A percentile compares a stretch with the other conserved stretches of the same genome.
Conservation (phyloP, 1,284 basidiomycete species). For the Vanrija humicola region DNA sequence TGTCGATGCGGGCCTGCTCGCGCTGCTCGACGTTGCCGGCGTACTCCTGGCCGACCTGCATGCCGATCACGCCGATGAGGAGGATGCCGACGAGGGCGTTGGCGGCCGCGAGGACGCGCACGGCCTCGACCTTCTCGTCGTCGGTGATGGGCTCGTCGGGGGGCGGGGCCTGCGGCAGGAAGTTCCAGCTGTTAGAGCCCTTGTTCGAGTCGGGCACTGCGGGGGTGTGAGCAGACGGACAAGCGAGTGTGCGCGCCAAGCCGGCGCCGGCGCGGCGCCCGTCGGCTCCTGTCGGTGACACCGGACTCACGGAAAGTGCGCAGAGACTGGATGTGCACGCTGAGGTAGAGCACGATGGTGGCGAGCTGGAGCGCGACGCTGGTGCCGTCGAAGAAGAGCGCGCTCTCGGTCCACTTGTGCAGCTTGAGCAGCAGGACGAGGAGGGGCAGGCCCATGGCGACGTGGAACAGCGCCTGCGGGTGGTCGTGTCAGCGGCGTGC, state of each 20-base stretch:
- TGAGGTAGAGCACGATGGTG: constrained; percentile 68
- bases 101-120: constrained; percentile 73
- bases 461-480: constrained; percentile 71
- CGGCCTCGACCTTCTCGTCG: constrained; percentile 66
- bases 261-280: not conserved
- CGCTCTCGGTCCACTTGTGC: constrained; percentile 79
- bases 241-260: not conserved
- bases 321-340: constrained; percentile 70
- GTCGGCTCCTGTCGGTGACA: not conserved
- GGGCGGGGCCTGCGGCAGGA: constrained; percentile 52
- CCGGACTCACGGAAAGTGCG: constrained; percentile 55
- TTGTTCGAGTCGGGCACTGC: constrained; percentile 38
- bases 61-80: constrained; percentile 46
- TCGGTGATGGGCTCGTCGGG: constrained; percentile 57
- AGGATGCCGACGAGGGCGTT: constrained; percentile 76
- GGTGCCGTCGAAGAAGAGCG: constrained; percentile 85
- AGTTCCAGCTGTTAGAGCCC: constrained; percentile 36
- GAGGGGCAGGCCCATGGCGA: constrained; percentile 69
- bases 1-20: constrained; percentile 56
- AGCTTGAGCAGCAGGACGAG: constrained; percentile 70
- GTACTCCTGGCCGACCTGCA: constrained; percentile 79
- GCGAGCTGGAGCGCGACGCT: constrained; percentile 71
- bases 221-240: not conserved
- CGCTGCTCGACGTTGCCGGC: constrained; percentile 64
- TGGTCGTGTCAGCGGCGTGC: not conserved